phyloP scores from a whole-genome alignment of 2,329 filamentous ascomycete species.

The Gremmenia infestans region DNA sequence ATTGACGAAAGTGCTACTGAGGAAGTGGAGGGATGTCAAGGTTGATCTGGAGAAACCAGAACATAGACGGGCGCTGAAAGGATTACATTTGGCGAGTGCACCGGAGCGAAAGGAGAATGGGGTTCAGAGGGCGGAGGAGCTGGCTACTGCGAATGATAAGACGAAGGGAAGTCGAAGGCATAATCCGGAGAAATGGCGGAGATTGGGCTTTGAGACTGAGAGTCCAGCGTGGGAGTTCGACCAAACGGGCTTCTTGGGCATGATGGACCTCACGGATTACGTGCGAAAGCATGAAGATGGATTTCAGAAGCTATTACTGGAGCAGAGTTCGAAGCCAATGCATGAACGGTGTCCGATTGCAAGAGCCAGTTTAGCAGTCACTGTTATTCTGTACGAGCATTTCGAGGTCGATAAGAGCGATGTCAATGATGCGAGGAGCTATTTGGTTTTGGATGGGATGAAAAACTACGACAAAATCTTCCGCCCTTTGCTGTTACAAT shows the following conservation, averaged over 20 bases:
- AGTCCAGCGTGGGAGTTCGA: conserved; percentile 83
- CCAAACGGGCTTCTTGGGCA: conserved; percentile 78
- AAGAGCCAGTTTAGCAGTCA: conserved; percentile 79
- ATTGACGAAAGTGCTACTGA: conserved; percentile 79
- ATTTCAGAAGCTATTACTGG: conserved; percentile 86
- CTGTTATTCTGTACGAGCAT: conserved; percentile 85
- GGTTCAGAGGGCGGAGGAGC: conserved; percentile 27
- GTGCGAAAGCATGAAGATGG: conserved; percentile 86
- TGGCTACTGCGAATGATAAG: conserved; percentile 34
- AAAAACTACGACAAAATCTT: conserved; percentile 83
- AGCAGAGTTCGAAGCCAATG: conserved; percentile 71
- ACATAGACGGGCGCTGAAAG: conserved; percentile 72
- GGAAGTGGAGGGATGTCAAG: conserved; percentile 80
- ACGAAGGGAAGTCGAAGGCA: conserved; percentile 65
- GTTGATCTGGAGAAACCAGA: conserved; percentile 85
- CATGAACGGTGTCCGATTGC: conserved; percentile 81
- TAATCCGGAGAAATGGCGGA: conserved; percentile 87
- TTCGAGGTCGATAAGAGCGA: conserved; percentile 89
- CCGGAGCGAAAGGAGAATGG: conserved; percentile 50
- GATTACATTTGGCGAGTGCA: conserved; percentile 76
- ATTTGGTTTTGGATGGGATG: conserved; percentile 67
- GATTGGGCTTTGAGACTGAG: conserved; percentile 87
- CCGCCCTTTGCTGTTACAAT: conserved; percentile 82
- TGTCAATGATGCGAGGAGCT: conserved; percentile 70
- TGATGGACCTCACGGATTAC: conserved; percentile 97